These are phyloP conservation scores for Fremontodendron californicum DNA, from an alignment of 345 rosid genomes.

Conservation along the genomic window DNA sequence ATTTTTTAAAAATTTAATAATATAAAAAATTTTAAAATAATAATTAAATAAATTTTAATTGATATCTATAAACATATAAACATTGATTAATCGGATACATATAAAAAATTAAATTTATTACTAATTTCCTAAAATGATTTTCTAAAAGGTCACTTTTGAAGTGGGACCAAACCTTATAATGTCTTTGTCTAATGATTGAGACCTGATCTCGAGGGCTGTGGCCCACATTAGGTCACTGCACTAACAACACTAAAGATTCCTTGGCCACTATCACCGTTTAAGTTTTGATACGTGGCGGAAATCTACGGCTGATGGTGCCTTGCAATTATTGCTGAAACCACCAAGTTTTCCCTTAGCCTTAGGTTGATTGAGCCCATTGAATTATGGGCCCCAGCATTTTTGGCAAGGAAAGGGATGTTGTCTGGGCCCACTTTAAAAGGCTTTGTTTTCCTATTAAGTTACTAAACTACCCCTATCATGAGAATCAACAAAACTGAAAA, in stretches of 20 bases:
- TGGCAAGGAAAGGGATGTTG: background rate
- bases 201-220: slow-evolving; percentile 14
- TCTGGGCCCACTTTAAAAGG: background rate
- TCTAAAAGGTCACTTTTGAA: background rate
- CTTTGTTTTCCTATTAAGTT: background rate
- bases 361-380: slow-evolving; percentile 12
- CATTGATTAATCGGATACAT: no score
- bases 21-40: no score
- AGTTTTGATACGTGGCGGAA: background rate
- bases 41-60: no score
- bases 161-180: background rate
- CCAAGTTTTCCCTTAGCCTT: background rate
- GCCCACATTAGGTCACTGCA: slow-evolving; percentile 9
- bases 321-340: slow-evolving; percentile 8
- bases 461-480: background rate
- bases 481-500: background rate
- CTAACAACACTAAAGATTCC: slow-evolving; percentile 24
- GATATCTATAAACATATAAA: no score
- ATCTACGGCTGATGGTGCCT: background rate
- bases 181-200: slow-evolving; percentile 38
- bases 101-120: no score
- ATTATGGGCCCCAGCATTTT: background rate
- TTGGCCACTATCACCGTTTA: background rate
- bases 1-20: no score
- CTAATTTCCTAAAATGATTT: slow-evolving; percentile 1